Base-by-base conservation (phyloP, 495 filamentous ascomycete species). In the Aspergillus cavernicola region DNA sequence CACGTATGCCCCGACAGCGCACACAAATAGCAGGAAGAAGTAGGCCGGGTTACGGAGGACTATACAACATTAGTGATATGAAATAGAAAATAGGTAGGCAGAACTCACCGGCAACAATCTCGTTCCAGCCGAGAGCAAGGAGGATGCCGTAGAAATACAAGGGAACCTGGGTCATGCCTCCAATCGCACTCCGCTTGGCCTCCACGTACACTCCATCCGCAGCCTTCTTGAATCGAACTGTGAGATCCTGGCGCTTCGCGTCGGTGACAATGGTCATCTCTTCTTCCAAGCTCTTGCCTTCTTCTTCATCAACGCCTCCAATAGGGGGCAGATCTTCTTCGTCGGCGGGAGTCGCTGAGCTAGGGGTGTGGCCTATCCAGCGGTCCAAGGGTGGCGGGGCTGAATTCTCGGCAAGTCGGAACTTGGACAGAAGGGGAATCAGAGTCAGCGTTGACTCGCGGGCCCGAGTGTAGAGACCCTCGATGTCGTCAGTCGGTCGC, bases 181-280 rank as follows among this genome's bases (percentile, higher is more conserved):
- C 93, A 63, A 97, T 95, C 29, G 93, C 92, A 70, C 90, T 89
- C 39, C 93, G 81, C 78, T 97, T 97, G 28, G 93, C 93, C 69
- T 98, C 93, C 35, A 98, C 91, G 58, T 92, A 98, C 2, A 98
- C 91, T 0, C 90, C 93, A 64, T 98, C 93, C 13, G 93, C 93
- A 56, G 88, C 89, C 75, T 97, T 96, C 79, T 95, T 96, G 74
- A 98, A 98, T 55, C 93, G 79, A n/a, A 91, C 85, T 11, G 88
- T 86, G 49, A 97, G 79, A 68, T 97, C 93, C 62, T 90, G 85
- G 49, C 84, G 80, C 61, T 97, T 97, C 33, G 82, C 78, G 64
- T 97, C 93, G 54, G 84, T 84, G 26, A 98, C 77, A 9, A 98
- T 80, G n/a, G 88, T 91, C 84, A 91, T 93, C 69, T 97, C 93